These are phyloP conservation scores for Phylloporus arenicola DNA, from an alignment of 768 basidiomycete species.

Conservation along the genomic window DNA sequence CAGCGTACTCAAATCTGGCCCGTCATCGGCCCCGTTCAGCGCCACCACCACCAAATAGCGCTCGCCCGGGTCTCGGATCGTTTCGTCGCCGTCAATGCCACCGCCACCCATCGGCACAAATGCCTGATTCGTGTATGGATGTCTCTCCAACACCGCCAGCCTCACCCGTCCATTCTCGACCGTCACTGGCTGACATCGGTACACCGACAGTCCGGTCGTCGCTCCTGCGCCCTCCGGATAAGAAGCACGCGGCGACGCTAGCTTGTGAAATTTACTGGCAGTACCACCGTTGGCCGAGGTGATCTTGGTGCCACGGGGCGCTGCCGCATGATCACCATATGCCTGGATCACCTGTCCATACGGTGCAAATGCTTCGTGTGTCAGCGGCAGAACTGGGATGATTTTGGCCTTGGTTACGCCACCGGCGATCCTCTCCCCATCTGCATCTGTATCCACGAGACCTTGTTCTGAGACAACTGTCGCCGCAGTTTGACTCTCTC, in stretches of 20 bases:
- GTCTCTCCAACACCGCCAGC: slow-evolving; percentile 79
- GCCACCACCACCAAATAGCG: slow-evolving; percentile 85
- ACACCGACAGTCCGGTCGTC: slow-evolving; percentile 73
- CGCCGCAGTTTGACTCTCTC: slow-evolving; percentile 16
- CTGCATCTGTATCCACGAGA: slow-evolving; percentile 2
- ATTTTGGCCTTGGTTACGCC: slow-evolving; percentile 14
- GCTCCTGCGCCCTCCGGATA: slow-evolving; percentile 59
- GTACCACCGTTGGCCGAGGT: slow-evolving; percentile 87
- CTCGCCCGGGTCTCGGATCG: slow-evolving; percentile 43
- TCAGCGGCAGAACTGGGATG: slow-evolving; percentile 64
- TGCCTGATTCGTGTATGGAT: slow-evolving; percentile 84
- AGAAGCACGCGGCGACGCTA: slow-evolving; percentile 61
- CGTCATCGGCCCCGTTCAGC: slow-evolving; percentile 66
- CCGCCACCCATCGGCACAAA: slow-evolving; percentile 90
- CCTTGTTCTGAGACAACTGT: slow-evolving; percentile 7
- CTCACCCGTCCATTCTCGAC: slow-evolving; percentile 46
- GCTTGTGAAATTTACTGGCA: slow-evolving; percentile 89
- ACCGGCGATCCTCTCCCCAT: not conserved
- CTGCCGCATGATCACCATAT: slow-evolving; percentile 60
- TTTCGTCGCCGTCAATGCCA: slow-evolving; percentile 36
- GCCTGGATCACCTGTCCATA: slow-evolving; percentile 93
- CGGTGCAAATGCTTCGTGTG: slow-evolving; percentile 78
- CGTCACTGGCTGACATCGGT: slow-evolving; percentile 60
- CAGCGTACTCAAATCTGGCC: slow-evolving; percentile 68
- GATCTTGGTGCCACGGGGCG: slow-evolving; percentile 63